Conservation (phyloP, 2,329 filamentous ascomycete species). For the Stachybotrys chartarum region DNA sequence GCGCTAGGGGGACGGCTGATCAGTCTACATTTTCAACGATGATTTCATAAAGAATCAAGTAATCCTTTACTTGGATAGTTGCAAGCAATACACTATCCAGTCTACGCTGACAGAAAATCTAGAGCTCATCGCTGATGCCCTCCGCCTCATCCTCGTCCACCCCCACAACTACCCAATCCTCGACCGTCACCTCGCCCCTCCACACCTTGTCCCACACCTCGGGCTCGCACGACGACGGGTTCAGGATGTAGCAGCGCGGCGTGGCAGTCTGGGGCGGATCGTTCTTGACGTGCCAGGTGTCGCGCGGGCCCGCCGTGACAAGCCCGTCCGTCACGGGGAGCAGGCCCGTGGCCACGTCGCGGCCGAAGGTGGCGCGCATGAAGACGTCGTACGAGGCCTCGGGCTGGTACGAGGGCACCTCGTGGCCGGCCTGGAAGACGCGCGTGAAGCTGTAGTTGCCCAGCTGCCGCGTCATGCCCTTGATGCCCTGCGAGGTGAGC, state of each 20-base stretch:
- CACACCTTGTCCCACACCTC: constrained; percentile 45
- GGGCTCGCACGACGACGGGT: constrained; percentile 46
- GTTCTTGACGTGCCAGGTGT: constrained; percentile 54
- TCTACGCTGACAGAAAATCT: neutral
- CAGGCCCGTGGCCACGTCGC: constrained; percentile 47
- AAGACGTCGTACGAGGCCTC: constrained; percentile 50
- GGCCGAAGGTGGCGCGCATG: constrained; percentile 47
- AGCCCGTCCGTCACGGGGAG: constrained; percentile 42
- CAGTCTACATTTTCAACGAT: no score
- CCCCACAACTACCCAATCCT: constrained; percentile 21
- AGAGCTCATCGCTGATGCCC: neutral
- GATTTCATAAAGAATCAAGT: no score
- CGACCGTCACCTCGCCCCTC: constrained; percentile 43
- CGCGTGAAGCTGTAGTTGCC: constrained; percentile 65
- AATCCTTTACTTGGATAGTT: no score
- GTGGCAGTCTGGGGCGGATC: constrained; percentile 35
- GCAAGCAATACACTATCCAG: no score
- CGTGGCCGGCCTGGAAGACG: constrained; percentile 59
- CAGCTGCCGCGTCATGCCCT: constrained; percentile 65
- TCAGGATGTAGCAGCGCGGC: constrained; percentile 53
- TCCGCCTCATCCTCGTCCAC: constrained; percentile 5
- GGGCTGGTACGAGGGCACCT: constrained; percentile 53
- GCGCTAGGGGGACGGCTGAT: no score
- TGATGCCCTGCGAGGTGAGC: constrained; percentile 53
- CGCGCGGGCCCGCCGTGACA: constrained; percentile 41